A percentile compares a stretch with the other conserved stretches of the same genome.
These are phyloP conservation scores for Talaromyces albobiverticillius DNA, from an alignment of 2,329 filamentous ascomycete species.

Conservation along the genomic window DNA sequence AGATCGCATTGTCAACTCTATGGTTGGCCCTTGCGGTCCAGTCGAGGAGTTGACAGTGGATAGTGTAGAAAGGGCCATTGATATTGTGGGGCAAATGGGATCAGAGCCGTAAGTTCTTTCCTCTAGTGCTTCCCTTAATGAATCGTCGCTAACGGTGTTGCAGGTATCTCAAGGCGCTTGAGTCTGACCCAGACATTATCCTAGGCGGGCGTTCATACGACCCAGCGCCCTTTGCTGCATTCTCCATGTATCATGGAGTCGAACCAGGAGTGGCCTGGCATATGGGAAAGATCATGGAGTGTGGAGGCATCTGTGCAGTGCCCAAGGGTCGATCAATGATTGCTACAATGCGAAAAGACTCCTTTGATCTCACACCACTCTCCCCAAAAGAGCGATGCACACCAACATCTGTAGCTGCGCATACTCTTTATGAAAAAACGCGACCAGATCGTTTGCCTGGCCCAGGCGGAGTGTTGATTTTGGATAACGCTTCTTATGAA, in stretches of 20 bases:
- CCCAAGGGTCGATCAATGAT: constrained; percentile 47
- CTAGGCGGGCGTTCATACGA: constrained; percentile 47
- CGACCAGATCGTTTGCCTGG: constrained; percentile 51
- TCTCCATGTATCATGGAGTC: constrained; percentile 30
- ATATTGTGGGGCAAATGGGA: constrained; percentile 48
- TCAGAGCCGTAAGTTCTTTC: constrained; percentile 36
- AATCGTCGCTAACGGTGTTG: neutral
- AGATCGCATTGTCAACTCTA: constrained; percentile 26
- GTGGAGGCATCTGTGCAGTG: constrained; percentile 38
- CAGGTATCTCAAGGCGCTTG: constrained; percentile 35
- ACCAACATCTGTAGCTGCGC: constrained; percentile 50
- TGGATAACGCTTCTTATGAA: constrained; percentile 43
- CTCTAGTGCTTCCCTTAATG: neutral
- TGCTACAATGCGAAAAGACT: constrained; percentile 44
- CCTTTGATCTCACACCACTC: constrained; percentile 49
- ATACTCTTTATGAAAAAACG: constrained; percentile 56
- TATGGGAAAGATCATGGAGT: constrained; percentile 48
- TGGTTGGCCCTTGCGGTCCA: constrained; percentile 39
- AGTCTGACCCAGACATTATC: constrained; percentile 43
- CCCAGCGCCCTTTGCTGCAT: constrained; percentile 40
- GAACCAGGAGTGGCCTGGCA: constrained; percentile 42
- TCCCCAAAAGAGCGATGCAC: constrained; percentile 44
- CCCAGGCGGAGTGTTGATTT: constrained; percentile 49
- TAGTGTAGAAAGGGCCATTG: constrained; percentile 37
- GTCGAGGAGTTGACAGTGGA: constrained; percentile 39